These are phyloP conservation scores for Cymodocea nodosa DNA, from an alignment of 116 monocot species.

Conservation along the genomic window DNA sequence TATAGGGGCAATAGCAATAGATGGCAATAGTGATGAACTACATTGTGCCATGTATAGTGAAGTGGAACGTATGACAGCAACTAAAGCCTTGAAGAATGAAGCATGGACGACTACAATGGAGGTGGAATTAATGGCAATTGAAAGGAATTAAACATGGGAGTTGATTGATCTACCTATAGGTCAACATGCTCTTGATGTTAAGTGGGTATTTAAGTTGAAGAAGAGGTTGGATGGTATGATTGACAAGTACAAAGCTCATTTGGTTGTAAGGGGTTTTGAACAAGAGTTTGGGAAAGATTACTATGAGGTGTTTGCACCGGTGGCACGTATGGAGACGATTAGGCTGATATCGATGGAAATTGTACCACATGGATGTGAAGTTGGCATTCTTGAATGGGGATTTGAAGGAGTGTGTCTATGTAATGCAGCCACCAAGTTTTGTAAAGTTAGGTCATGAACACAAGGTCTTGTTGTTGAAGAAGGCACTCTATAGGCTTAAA, in stretches of 20 bases:
- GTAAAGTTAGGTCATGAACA: not conserved
- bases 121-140: conserved; percentile 1
- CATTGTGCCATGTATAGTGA: not conserved
- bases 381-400: conserved; percentile 5
- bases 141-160: conserved; percentile 6
- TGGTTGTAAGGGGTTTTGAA: conserved; percentile 4
- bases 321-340: not conserved
- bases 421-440: conserved; percentile 4
- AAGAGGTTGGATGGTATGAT: conserved; percentile 6
- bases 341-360: conserved; percentile 1
- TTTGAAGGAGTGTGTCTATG: not conserved
- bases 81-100: not conserved
- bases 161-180: no score
- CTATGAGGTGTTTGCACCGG: not conserved
- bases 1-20: no score
- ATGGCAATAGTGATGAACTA: no score
- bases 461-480: not conserved
- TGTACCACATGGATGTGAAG: conserved; percentile 9
- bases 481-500: conserved; percentile 5
- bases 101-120: conserved; percentile 4
- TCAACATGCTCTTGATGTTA: conserved; percentile 12
- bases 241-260: conserved; percentile 8
- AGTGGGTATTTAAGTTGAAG: conserved; percentile 18
- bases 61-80: not conserved
- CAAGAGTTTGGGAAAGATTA: conserved; percentile 5